phyloP scores from a whole-genome alignment of 495 filamentous ascomycete species.

The Penicillium flavigenum region DNA sequence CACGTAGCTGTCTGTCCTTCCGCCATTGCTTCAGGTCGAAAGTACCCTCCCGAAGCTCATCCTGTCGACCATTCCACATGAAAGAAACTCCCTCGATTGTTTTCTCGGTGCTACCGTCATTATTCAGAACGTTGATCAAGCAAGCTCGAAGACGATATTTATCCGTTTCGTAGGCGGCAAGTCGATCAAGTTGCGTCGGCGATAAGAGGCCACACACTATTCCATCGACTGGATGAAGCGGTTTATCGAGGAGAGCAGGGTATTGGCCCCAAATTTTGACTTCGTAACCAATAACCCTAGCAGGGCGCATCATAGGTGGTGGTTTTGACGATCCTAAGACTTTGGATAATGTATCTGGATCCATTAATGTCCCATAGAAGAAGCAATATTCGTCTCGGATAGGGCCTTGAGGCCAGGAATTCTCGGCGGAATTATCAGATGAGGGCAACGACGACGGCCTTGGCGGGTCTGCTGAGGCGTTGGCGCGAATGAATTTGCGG shows the following conservation, averaged over 20 bases:
- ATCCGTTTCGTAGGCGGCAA: slow-evolving; percentile 19
- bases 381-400: slow-evolving; percentile 18
- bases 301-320: slow-evolving; percentile 11
- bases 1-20: slow-evolving; percentile 11
- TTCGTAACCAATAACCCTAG: slow-evolving; percentile 15
- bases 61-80: slow-evolving; percentile 18
- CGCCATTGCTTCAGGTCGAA: slow-evolving; percentile 21
- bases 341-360: slow-evolving; percentile 13
- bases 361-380: slow-evolving; percentile 20
- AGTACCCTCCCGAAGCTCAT: slow-evolving; percentile 15
- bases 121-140: slow-evolving; percentile 17
- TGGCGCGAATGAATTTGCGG: slow-evolving; percentile 13
- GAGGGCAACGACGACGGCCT: not conserved
- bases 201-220: slow-evolving; percentile 16
- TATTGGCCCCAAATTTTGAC: slow-evolving; percentile 20
- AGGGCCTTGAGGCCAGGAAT: not conserved
- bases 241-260: slow-evolving; percentile 16
- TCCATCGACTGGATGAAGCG: slow-evolving; percentile 12
- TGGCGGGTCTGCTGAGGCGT: slow-evolving; percentile 7
- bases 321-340: slow-evolving; percentile 3
- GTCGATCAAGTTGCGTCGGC: slow-evolving; percentile 14
- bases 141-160: slow-evolving; percentile 14
- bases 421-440: not conserved
- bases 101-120: slow-evolving; percentile 7
- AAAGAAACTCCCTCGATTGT: slow-evolving; percentile 18